Percentiles rank a stretch among this genome's conserved stretches.
Evolutionary conservation across 1,139 yeast species (phyloP).

Genomic region (Taphrina populina): DNA sequence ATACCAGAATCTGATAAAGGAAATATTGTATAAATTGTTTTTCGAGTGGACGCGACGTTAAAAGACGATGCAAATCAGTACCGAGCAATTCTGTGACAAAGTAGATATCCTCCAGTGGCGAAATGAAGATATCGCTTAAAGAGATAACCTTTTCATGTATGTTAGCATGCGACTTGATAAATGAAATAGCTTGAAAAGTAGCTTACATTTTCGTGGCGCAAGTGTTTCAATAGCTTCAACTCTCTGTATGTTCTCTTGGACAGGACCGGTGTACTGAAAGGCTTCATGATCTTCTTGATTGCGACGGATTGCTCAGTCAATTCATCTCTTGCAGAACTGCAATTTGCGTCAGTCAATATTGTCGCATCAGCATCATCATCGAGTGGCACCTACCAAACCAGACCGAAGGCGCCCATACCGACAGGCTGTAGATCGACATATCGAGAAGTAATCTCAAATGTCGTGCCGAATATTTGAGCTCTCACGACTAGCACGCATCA

Average conservation of each 20-base stretch:
- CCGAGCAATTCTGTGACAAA: conserved; percentile 97
- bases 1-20: conserved; percentile 78
- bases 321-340: conserved; percentile 81
- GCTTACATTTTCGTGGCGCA: conserved; percentile 77
- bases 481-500: conserved; percentile 34
- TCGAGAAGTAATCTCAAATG: conserved; percentile 80
- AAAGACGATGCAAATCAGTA: conserved; percentile 85
- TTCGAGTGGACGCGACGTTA: conserved; percentile 90
- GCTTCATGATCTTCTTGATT: conserved; percentile 95
- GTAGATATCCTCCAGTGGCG: conserved; percentile 94
- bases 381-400: conserved; percentile 60
- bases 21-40: conserved; percentile 96
- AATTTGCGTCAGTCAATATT: no score
- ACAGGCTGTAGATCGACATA: conserved; percentile 85
- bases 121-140: conserved; percentile 86
- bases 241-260: conserved; percentile 97
- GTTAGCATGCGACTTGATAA: background rate
- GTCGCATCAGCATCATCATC: no score
- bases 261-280: conserved; percentile 88
- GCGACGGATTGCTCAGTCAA: conserved; percentile 92
- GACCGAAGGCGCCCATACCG: conserved; percentile 99
- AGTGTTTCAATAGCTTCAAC: conserved; percentile 83
- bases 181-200: conserved; percentile 41
- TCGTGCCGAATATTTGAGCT: conserved; percentile 75
- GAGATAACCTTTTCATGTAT: conserved; percentile 53